phyloP scores from a whole-genome alignment of 2,329 filamentous ascomycete species.

The Cladosporium austrohemisphaericum region DNA sequence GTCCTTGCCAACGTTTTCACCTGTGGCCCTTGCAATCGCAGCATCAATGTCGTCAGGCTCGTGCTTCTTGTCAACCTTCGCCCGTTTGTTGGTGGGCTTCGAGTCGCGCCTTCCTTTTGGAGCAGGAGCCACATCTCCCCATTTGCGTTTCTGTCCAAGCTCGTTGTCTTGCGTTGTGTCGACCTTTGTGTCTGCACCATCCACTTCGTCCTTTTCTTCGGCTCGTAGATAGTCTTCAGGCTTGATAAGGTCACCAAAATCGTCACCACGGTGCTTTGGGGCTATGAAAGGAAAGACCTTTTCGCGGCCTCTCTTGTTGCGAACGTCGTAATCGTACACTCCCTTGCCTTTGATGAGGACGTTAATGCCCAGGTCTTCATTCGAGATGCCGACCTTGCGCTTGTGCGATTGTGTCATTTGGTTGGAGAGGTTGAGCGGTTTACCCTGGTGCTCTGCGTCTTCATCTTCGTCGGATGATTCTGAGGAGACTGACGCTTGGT shows the following conservation, averaged over 20 bases:
- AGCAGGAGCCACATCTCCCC: constrained; percentile 64
- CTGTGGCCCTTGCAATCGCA: constrained; percentile 30
- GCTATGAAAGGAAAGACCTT: constrained; percentile 86
- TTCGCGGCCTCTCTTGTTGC: constrained; percentile 86
- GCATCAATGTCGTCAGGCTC: constrained; percentile 35
- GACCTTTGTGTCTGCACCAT: constrained; percentile 59
- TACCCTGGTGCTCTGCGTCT: constrained; percentile 85
- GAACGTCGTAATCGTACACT: constrained; percentile 89
- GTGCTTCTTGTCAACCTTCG: constrained; percentile 47
- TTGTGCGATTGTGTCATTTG: constrained; percentile 73
- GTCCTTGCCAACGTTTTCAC: constrained; percentile 32
- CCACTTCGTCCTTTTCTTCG: constrained; percentile 79
- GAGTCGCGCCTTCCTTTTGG: constrained; percentile 5
- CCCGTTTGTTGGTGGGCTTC: constrained; percentile 54
- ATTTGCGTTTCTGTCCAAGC: constrained; percentile 89
- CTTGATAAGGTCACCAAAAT: constrained; percentile 90
- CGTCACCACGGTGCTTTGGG: constrained; percentile 74
- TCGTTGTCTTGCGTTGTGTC: constrained; percentile 47
- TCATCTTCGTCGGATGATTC: constrained; percentile 86
- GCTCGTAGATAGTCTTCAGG: constrained; percentile 91
- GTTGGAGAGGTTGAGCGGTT: constrained; percentile 82
- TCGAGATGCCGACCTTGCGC: constrained; percentile 80
- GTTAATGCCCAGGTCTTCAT: constrained; percentile 89
- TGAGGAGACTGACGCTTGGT: constrained; percentile 80
- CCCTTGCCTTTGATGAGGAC: constrained; percentile 77